Evolutionary conservation across 805 yeast species (phyloP).

Genomic region (Starmerella stigmatis): DNA sequence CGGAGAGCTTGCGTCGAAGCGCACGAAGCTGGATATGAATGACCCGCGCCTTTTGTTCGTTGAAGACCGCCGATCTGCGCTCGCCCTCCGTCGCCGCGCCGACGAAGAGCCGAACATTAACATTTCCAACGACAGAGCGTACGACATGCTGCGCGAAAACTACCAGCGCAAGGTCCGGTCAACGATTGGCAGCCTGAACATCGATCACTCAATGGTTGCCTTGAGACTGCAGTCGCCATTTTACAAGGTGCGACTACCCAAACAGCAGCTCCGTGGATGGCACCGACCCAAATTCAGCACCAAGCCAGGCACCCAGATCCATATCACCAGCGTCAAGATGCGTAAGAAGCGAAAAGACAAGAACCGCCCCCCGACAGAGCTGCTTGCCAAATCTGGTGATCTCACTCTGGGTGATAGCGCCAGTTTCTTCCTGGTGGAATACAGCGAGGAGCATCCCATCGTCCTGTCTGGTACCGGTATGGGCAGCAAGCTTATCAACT

Average conservation of each 20-base stretch:
- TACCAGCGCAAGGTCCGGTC: slow-evolving; percentile 87
- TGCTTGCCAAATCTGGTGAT: slow-evolving; percentile 61
- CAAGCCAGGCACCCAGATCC: slow-evolving; percentile 66
- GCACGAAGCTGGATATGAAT: slow-evolving; percentile 60
- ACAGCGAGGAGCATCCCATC: slow-evolving; percentile 78
- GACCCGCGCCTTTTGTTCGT: slow-evolving; percentile 72
- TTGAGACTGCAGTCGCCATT: slow-evolving; percentile 77
- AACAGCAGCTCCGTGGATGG: slow-evolving; percentile 59
- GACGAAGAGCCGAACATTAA: slow-evolving; percentile 49
- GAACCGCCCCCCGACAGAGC: slow-evolving; percentile 67
- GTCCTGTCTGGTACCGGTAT: slow-evolving; percentile 83
- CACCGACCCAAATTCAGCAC: slow-evolving; percentile 70
- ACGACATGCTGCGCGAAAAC: slow-evolving; percentile 70
- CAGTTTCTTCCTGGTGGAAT: slow-evolving; percentile 67
- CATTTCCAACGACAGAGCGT: slow-evolving; percentile 79
- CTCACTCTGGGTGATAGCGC: slow-evolving; percentile 78
- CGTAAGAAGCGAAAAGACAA: slow-evolving; percentile 84
- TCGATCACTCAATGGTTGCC: slow-evolving; percentile 89
- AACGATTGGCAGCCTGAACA: slow-evolving; percentile 78
- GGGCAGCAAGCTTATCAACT: slow-evolving; percentile 89
- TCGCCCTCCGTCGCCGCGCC: slow-evolving; percentile 8
- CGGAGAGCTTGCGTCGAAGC: slow-evolving; percentile 36
- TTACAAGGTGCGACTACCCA: slow-evolving; percentile 66
- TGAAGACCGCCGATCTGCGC: slow-evolving; percentile 31
- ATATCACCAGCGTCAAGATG: slow-evolving; percentile 60